Evolutionary conservation across 495 filamentous ascomycete genomes (phyloP).

Genomic region (Daldinia bambusicola): DNA sequence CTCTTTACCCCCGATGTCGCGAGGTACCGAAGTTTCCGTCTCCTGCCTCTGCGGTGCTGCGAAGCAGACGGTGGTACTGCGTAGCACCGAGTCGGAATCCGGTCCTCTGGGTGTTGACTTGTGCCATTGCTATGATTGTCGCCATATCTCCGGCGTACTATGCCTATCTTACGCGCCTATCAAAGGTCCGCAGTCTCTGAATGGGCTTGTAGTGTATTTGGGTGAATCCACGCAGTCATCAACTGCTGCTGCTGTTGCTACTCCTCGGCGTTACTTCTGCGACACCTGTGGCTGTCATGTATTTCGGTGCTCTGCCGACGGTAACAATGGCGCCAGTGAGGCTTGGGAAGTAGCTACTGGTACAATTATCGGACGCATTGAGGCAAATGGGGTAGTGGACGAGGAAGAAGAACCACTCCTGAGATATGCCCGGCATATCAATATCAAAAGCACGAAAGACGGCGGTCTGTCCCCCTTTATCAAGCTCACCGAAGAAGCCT

Average conservation of each 20-base stretch:
- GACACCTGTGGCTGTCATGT: slow-evolving; percentile 73
- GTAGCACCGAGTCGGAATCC: slow-evolving; percentile 32
- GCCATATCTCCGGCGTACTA: slow-evolving; percentile 67
- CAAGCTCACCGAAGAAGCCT: slow-evolving; percentile 17
- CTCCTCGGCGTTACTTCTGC: slow-evolving; percentile 70
- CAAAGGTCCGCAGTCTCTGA: slow-evolving; percentile 45
- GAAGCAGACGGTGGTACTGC: slow-evolving; percentile 55
- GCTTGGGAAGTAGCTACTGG: slow-evolving; percentile 51
- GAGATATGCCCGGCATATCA: slow-evolving; percentile 58
- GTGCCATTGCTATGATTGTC: slow-evolving; percentile 74
- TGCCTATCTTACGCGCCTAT: slow-evolving; percentile 63
- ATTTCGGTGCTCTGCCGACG: slow-evolving; percentile 51
- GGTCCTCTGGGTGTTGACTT: slow-evolving; percentile 52
- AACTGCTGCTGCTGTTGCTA: background rate
- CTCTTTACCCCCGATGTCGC: slow-evolving; percentile 1
- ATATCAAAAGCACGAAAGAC: slow-evolving; percentile 63
- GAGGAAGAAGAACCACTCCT: slow-evolving; percentile 28
- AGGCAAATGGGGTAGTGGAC: background rate
- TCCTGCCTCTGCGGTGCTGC: slow-evolving; percentile 68
- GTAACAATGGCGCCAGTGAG: slow-evolving; percentile 47
- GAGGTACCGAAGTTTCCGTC: slow-evolving; percentile 38
- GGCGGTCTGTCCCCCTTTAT: slow-evolving; percentile 68
- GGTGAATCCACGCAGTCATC: background rate
- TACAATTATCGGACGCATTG: slow-evolving; percentile 32
- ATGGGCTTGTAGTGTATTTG: slow-evolving; percentile 58